A percentile compares a stretch with the other conserved stretches of the same genome.
phyloP scores from a whole-genome alignment of 768 basidiomycete species.

The Strobilomyces confusus region DNA sequence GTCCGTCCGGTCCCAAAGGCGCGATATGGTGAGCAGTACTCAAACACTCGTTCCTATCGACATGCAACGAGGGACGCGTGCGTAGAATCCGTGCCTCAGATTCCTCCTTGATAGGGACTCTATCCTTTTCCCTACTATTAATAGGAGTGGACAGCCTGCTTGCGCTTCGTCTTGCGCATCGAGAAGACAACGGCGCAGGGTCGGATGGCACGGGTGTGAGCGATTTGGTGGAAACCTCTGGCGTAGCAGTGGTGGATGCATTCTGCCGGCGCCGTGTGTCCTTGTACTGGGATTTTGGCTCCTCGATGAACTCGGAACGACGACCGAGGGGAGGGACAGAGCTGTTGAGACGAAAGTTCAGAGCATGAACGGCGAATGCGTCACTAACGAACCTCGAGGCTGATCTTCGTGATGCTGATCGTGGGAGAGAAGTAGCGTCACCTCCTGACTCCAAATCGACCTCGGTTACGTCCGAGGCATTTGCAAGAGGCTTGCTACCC shows the following conservation, averaged over 20 bases:
- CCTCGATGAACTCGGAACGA: slow-evolving; percentile 27
- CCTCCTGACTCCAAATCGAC: slow-evolving; percentile 50
- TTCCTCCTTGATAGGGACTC: slow-evolving; percentile 43
- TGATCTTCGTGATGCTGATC: slow-evolving; percentile 26
- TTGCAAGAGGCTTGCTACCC: slow-evolving; percentile 44
- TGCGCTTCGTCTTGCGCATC: slow-evolving; percentile 26
- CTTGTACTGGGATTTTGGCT: slow-evolving; percentile 38
- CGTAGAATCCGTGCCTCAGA: slow-evolving; percentile 49
- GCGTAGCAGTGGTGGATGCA: slow-evolving; percentile 39
- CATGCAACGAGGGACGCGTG: slow-evolving; percentile 39
- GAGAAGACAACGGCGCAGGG: slow-evolving; percentile 26
- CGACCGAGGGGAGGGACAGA: slow-evolving; percentile 26
- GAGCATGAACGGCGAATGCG: slow-evolving; percentile 2
- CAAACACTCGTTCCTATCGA: slow-evolving; percentile 33
- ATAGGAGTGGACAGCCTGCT: slow-evolving; percentile 31
- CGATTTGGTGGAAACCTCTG: slow-evolving; percentile 43
- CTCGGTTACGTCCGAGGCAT: slow-evolving; percentile 43
- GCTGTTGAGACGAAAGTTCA: slow-evolving; percentile 16
- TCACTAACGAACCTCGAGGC: slow-evolving; percentile 22
- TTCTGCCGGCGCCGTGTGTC: slow-evolving; percentile 59
- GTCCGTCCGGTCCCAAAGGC: slow-evolving; percentile 60
- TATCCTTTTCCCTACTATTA: slow-evolving; percentile 37
- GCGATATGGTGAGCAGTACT: slow-evolving; percentile 41
- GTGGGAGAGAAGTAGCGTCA: slow-evolving; percentile 19
- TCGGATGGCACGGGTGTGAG: slow-evolving; percentile 33